phyloP scores from a whole-genome alignment of 192 early-diverging fungal genomes.

The Dispira simplex region DNA sequence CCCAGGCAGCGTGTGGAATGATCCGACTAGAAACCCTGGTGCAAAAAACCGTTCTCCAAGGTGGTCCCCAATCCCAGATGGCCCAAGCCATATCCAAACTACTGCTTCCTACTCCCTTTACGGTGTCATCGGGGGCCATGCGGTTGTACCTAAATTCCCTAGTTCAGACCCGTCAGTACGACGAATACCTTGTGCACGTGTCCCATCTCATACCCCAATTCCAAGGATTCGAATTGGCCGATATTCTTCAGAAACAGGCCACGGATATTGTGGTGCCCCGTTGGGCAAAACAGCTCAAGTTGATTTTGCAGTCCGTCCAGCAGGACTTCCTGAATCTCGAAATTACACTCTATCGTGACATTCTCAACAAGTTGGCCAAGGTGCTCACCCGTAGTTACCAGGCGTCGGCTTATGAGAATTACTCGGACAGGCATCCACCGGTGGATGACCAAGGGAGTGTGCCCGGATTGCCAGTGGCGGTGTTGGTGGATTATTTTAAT shows the following conservation, averaged over 20 bases:
- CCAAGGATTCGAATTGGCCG: slow-evolving; percentile 25
- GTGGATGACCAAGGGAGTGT: too few species aligned
- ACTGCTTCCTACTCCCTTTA: slow-evolving; percentile 25
- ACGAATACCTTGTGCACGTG: slow-evolving; percentile 28
- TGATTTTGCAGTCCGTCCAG: slow-evolving; percentile 20
- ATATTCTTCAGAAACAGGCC: slow-evolving; percentile 23
- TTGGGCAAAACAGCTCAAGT: slow-evolving; percentile 23
- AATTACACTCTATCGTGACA: slow-evolving; percentile 29
- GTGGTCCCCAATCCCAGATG: slow-evolving; percentile 29
- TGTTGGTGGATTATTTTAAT: neutral
- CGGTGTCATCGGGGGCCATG: slow-evolving; percentile 30
- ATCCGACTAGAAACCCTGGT: slow-evolving; percentile 27
- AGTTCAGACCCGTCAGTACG: slow-evolving; percentile 26
- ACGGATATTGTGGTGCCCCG: slow-evolving; percentile 22
- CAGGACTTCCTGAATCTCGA: slow-evolving; percentile 30
- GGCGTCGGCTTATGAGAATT: slow-evolving; percentile 8
- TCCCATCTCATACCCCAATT: slow-evolving; percentile 19
- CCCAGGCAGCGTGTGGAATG: slow-evolving; percentile 27
- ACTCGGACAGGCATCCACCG: neutral
- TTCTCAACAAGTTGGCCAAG: slow-evolving; percentile 20
- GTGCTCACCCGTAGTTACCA: slow-evolving; percentile 18
- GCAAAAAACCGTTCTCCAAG: slow-evolving; percentile 24
- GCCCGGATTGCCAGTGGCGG: neutral
- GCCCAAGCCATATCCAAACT: slow-evolving; percentile 22
- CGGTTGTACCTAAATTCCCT: slow-evolving; percentile 31